Percentiles rank a stretch among this genome's conserved stretches.
Conservation (phyloP, 805 yeast genomes). For the Candida nanaspora region DNA sequence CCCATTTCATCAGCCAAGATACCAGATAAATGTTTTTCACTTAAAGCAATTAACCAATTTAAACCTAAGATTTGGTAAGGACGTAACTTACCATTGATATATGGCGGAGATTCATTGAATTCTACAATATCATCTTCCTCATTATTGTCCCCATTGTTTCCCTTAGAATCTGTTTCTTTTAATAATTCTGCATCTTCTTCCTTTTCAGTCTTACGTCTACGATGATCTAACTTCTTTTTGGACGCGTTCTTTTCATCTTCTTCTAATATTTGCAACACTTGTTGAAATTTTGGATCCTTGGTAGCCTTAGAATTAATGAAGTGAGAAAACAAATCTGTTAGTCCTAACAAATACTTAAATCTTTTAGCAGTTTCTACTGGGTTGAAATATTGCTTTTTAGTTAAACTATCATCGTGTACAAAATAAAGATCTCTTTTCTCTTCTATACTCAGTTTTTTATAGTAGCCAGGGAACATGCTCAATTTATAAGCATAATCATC, state of each 20-base stretch:
- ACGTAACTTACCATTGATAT: constrained; percentile 54
- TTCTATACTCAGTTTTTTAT: constrained; percentile 3
- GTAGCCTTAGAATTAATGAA: constrained; percentile 60
- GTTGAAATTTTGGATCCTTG: constrained; percentile 48
- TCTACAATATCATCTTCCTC: constrained; percentile 28
- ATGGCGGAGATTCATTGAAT: constrained; percentile 44
- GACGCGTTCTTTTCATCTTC: constrained; percentile 9
- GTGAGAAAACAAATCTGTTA: constrained; percentile 61
- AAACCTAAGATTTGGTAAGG: constrained; percentile 77
- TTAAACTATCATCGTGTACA: constrained; percentile 23
- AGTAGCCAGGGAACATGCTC: constrained; percentile 8
- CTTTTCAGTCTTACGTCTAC: constrained; percentile 65
- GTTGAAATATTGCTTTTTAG: constrained; percentile 30
- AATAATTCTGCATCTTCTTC: constrained; percentile 76
- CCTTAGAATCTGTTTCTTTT: constrained; percentile 37
- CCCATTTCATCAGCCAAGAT: constrained; percentile 87
- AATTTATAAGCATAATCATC: constrained; percentile 5
- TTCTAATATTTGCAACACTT: constrained; percentile 40
- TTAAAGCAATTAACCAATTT: constrained; percentile 67
- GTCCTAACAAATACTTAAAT: constrained; percentile 57
- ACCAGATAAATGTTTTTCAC: constrained; percentile 64
- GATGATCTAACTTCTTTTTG: constrained; percentile 25
- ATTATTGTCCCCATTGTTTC: constrained; percentile 12
- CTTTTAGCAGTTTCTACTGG: constrained; percentile 56
- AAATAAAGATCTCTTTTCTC: constrained; percentile 20